These are phyloP conservation scores for Xylaria bambusicola DNA, from an alignment of 495 filamentous ascomycete genomes.

Conservation along the genomic window DNA sequence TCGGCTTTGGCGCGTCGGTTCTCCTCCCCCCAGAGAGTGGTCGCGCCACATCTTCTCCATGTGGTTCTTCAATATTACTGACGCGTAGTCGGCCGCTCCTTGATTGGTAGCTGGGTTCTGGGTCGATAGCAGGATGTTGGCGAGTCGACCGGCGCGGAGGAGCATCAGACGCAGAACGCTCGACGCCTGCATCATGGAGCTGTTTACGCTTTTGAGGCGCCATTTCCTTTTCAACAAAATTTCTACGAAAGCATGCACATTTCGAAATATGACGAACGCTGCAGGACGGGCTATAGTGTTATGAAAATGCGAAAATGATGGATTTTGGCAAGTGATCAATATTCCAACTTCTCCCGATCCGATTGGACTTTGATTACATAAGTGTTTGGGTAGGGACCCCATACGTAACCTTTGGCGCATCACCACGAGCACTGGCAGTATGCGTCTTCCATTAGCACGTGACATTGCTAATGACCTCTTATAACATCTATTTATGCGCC, in stretches of 20 bases:
- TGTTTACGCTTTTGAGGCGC: constrained; percentile 47
- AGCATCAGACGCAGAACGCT: constrained; percentile 16
- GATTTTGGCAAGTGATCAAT: no score
- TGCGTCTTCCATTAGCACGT: no score
- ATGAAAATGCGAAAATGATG: no score
- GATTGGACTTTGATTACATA: no score
- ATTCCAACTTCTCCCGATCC: no score
- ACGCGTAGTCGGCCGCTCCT: constrained; percentile 39
- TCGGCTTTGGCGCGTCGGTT: constrained; percentile 17
- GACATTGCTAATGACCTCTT: no score
- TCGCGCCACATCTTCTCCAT: background rate
- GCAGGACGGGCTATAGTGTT: no score
- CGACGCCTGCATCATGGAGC: constrained; percentile 24
- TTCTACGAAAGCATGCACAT: background rate
- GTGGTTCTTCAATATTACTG: constrained; percentile 16
- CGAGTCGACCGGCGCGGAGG: constrained; percentile 46
- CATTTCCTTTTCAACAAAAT: constrained; percentile 25
- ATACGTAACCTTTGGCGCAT: no score
- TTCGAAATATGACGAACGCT: background rate
- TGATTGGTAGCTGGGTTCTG: constrained; percentile 34
- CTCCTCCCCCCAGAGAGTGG: constrained; percentile 1
- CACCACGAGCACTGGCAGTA: no score
- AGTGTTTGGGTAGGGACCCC: no score
- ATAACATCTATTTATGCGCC: no score
- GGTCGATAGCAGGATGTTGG: constrained; percentile 32